These are phyloP conservation scores for Ustilago trichophora DNA, from an alignment of 1,284 basidiomycete species.

Conservation along the genomic window DNA sequence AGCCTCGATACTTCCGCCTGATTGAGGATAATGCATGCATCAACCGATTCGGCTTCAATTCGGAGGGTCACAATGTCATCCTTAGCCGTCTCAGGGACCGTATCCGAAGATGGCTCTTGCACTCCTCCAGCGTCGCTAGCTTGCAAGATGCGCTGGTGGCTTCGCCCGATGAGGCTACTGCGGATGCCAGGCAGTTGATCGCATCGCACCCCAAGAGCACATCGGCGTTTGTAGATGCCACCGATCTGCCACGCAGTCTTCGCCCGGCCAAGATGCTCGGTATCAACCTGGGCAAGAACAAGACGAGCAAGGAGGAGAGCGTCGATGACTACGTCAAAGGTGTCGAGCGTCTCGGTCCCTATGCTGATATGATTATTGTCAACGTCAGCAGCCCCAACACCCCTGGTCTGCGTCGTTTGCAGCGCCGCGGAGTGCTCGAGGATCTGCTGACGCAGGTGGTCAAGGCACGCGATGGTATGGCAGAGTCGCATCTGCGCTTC, in stretches of 20 bases:
- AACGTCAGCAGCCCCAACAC: slow-evolving; percentile 98
- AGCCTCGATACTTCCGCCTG: slow-evolving; percentile 90
- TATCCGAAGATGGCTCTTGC: slow-evolving; percentile 67
- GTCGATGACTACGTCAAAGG: slow-evolving; percentile 85
- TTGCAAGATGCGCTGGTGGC: slow-evolving; percentile 48
- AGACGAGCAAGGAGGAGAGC: slow-evolving; percentile 82
- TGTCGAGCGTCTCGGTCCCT: slow-evolving; percentile 82
- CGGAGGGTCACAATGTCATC: slow-evolving; percentile 84
- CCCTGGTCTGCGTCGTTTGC: slow-evolving; percentile 88
- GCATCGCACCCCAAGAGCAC: slow-evolving; percentile 51
- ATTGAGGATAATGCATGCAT: slow-evolving; percentile 83
- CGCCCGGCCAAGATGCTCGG: slow-evolving; percentile 80
- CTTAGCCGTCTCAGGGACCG: slow-evolving; percentile 77
- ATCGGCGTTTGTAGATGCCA: slow-evolving; percentile 57
- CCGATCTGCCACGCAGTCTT: slow-evolving; percentile 74
- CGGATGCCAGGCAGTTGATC: slow-evolving; percentile 47
- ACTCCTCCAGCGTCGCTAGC: slow-evolving; percentile 49
- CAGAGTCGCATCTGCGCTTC: slow-evolving; percentile 34
- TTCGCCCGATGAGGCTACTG: slow-evolving; percentile 68
- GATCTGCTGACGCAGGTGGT: slow-evolving; percentile 79
- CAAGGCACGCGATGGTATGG: slow-evolving; percentile 75
- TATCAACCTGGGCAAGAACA: slow-evolving; percentile 97
- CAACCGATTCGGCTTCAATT: slow-evolving; percentile 98
- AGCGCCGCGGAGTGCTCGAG: slow-evolving; percentile 80
- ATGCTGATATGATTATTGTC: slow-evolving; percentile 91